phyloP scores from a whole-genome alignment of 2,329 filamentous ascomycete genomes.

The Ophiosphaerella narmari region DNA sequence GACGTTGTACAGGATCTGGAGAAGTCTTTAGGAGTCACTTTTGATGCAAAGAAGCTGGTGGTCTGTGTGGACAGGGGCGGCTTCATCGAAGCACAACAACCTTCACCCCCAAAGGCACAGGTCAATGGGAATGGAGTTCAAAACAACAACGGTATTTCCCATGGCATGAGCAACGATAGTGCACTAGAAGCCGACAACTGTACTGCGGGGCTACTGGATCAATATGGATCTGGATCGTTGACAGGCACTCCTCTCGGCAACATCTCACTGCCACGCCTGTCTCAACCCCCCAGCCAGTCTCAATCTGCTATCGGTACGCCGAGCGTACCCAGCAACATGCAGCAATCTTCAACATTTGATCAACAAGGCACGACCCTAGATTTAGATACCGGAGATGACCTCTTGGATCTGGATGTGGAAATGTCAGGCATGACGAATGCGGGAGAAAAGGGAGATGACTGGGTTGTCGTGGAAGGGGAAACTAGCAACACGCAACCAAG shows the following conservation, averaged over 20 bases:
- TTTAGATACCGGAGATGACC: constrained; percentile 33
- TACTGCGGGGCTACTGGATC: constrained; percentile 68
- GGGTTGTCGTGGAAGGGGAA: constrained; percentile 42
- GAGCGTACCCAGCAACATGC: constrained; percentile 32
- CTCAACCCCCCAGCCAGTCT: constrained; percentile 60
- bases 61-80: constrained; percentile 79
- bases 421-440: constrained; percentile 61
- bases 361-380: constrained; percentile 32
- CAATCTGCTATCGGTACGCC: constrained; percentile 65
- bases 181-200: constrained; percentile 43
- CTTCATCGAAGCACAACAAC: constrained; percentile 61
- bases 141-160: constrained; percentile 41
- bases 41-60: constrained; percentile 67
- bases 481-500: constrained; percentile 21
- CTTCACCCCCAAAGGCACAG: constrained; percentile 31
- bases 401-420: constrained; percentile 54
- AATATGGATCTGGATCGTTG: constrained; percentile 68
- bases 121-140: constrained; percentile 37
- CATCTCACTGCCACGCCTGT: constrained; percentile 61
- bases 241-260: constrained; percentile 64
- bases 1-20: constrained; percentile 79
- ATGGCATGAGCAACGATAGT: constrained; percentile 34
- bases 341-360: constrained; percentile 30
- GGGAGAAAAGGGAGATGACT: constrained; percentile 42
- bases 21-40: constrained; percentile 67